These are phyloP conservation scores for Parastagonospora nodorum DNA, from an alignment of 2,329 filamentous ascomycete species.

Conservation along the genomic window DNA sequence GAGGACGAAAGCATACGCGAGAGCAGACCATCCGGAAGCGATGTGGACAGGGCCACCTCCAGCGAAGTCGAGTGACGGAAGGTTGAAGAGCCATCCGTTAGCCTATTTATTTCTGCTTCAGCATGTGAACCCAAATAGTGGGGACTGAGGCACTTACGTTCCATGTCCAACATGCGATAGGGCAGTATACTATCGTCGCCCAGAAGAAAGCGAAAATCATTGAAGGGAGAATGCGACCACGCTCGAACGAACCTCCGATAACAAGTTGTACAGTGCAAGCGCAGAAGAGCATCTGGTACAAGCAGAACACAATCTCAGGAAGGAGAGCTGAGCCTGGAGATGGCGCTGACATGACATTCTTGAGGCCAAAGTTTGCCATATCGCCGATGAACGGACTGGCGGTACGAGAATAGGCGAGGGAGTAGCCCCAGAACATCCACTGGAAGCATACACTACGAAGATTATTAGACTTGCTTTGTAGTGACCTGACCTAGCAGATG, in stretches of 20 bases:
- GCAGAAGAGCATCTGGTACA: slow-evolving; percentile 70
- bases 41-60: slow-evolving; percentile 69
- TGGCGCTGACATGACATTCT: slow-evolving; percentile 64
- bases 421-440: slow-evolving; percentile 71
- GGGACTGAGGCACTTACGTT: slow-evolving; percentile 51
- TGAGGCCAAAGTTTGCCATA: slow-evolving; percentile 65
- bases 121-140: neutral
- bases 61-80: slow-evolving; percentile 65
- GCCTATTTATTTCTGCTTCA: neutral
- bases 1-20: slow-evolving; percentile 67
- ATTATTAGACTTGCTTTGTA: neutral
- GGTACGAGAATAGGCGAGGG: slow-evolving; percentile 64
- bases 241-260: slow-evolving; percentile 67
- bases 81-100: slow-evolving; percentile 66
- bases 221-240: slow-evolving; percentile 67
- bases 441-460: slow-evolving; percentile 56
- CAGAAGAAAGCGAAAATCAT: slow-evolving; percentile 68
- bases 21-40: slow-evolving; percentile 64
- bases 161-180: slow-evolving; percentile 70
- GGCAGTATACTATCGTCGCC: slow-evolving; percentile 69
- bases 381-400: slow-evolving; percentile 68
- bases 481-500: neutral
- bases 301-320: slow-evolving; percentile 69
- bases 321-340: slow-evolving; percentile 62
- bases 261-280: slow-evolving; percentile 67